phyloP scores from a whole-genome alignment of 2,329 filamentous ascomycete species.

The Botrytis fabae region DNA sequence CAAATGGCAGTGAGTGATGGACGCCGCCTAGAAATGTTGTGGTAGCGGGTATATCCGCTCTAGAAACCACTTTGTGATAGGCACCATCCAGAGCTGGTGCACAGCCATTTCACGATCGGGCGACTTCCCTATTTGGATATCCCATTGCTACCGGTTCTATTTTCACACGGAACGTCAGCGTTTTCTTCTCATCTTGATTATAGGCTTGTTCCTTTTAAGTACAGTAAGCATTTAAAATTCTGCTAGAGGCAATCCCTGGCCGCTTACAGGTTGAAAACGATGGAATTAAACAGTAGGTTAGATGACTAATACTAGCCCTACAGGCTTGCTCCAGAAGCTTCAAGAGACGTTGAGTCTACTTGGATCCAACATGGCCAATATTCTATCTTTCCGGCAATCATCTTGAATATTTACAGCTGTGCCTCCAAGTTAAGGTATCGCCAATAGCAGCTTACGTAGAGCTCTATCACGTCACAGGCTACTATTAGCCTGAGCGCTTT shows the following conservation, averaged over 20 bases:
- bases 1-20: conserved; percentile 15
- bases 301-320: conserved; percentile 19
- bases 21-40: conserved; percentile 19
- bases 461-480: conserved; percentile 14
- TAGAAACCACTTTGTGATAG: conserved; percentile 19
- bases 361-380: conserved; percentile 12
- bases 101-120: conserved; percentile 19
- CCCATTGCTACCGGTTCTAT: conserved; percentile 12
- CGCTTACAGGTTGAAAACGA: conserved; percentile 21
- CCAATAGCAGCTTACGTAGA: conserved; percentile 8
- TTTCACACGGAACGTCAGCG: conserved; percentile 20
- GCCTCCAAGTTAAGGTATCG: background rate
- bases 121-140: conserved; percentile 17
- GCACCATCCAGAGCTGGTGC: conserved; percentile 16
- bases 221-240: conserved; percentile 21
- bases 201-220: conserved; percentile 2
- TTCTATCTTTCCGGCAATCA: conserved; percentile 15
- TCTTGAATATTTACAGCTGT: conserved; percentile 12
- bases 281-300: conserved; percentile 9
- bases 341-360: conserved; percentile 11
- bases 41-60: conserved; percentile 22
- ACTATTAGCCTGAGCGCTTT: conserved; percentile 23
- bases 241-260: conserved; percentile 9
- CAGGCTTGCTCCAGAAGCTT: background rate
- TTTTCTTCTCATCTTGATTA: background rate